A percentile compares a stretch with the other conserved stretches of the same genome.
Conservation (phyloP, 805 yeast species). For the Wickerhamomyces xylosicus region DNA sequence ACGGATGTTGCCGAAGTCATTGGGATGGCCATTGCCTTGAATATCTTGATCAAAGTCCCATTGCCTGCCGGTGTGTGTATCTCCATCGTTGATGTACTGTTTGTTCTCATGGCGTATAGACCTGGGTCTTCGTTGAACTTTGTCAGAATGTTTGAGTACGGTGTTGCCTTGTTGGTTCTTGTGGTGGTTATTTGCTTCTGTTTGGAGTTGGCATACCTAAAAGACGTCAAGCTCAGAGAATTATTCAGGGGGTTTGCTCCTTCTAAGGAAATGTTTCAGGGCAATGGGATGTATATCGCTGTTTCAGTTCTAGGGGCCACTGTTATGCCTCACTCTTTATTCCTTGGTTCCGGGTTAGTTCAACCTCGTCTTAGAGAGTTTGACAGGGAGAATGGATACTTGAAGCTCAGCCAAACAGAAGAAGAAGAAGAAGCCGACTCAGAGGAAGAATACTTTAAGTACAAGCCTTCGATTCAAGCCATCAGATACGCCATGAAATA, state of each 20-base stretch:
- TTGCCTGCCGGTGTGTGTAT: constrained; percentile 68
- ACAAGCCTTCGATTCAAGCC: constrained; percentile 66
- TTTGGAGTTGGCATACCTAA: constrained; percentile 55
- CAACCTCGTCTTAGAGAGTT: constrained; percentile 75
- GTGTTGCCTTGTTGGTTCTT: constrained; percentile 62
- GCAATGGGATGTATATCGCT: constrained; percentile 60
- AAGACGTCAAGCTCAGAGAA: constrained; percentile 28
- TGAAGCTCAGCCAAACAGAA: constrained; percentile 19
- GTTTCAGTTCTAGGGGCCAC: constrained; percentile 87
- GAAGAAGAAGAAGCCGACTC: constrained; percentile 4
- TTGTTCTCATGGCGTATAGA: constrained; percentile 70
- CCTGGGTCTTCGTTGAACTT: constrained; percentile 67
- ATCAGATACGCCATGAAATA: constrained; percentile 62
- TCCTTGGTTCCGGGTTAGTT: constrained; percentile 78
- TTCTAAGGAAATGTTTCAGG: constrained; percentile 36
- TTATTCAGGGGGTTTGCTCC: constrained; percentile 68
- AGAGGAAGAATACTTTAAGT: constrained; percentile 31
- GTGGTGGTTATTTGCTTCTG: constrained; percentile 74
- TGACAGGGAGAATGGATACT: constrained; percentile 50
- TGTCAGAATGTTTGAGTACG: constrained; percentile 63
- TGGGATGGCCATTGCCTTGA: constrained; percentile 82
- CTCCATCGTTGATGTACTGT: constrained; percentile 72
- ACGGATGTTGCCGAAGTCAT: constrained; percentile 93
- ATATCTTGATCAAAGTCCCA: constrained; percentile 67
- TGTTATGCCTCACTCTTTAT: constrained; percentile 87